Percentiles rank a stretch among this genome's conserved stretches.
Conservation (phyloP, 2,329 filamentous ascomycete species). For the Fusarium oxysporum region DNA sequence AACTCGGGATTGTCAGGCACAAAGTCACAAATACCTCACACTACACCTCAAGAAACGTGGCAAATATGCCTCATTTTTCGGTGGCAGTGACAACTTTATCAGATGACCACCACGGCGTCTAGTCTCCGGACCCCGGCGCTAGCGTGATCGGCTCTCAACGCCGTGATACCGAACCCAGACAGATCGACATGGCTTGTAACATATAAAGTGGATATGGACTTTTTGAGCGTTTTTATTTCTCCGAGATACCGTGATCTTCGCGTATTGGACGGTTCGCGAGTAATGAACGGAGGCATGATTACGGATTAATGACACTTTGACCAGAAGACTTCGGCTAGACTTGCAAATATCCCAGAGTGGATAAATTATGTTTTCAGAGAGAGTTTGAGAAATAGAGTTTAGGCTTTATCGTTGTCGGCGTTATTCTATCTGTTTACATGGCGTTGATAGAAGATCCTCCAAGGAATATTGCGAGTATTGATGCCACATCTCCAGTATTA, state of each 20-base stretch:
- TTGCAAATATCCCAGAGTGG: neutral
- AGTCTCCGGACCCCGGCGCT: conserved; percentile 4
- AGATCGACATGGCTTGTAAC: conserved; percentile 6
- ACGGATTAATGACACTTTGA: neutral
- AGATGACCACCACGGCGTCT: neutral
- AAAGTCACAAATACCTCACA: neutral
- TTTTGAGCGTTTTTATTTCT: neutral
- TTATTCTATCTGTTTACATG: neutral
- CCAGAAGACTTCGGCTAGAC: neutral
- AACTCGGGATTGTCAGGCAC: conserved; percentile 2
- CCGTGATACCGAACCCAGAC: conserved; percentile 31
- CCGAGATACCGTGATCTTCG: neutral
- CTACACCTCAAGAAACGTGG: neutral
- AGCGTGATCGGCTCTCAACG: conserved; percentile 21
- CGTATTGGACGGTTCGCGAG: neutral
- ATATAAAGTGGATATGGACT: neutral
- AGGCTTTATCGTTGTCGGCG: neutral
- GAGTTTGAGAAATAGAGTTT: neutral
- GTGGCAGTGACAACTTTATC: neutral
- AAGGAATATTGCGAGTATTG: no score
- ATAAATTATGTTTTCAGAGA: neutral
- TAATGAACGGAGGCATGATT: neutral
- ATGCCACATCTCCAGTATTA: neutral
- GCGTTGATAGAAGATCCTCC: neutral
- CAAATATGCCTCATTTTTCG: neutral